Conservation (phyloP, 176 grass and related monocot species). For the Cenchrus purpureus region DNA sequence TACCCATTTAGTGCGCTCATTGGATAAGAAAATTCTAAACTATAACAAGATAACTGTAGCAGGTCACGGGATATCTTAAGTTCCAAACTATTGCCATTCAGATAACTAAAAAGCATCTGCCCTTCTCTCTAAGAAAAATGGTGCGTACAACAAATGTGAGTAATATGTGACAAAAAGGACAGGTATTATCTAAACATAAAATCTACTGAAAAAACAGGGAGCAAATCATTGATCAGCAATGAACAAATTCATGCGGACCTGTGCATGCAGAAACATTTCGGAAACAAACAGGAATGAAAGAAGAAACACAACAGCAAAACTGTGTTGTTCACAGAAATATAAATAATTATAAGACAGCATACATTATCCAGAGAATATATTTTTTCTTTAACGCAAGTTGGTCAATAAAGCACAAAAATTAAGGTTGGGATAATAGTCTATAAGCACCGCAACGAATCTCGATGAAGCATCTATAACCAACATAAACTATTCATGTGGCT, state of each 20-base stretch:
- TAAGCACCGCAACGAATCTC: slow-evolving; percentile 16
- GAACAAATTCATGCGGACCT: slow-evolving; percentile 22
- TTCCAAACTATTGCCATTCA: slow-evolving; percentile 11
- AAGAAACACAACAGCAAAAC: neutral
- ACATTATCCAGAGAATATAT: neutral
- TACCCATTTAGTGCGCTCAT: slow-evolving; percentile 20
- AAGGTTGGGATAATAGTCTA: slow-evolving; percentile 12
- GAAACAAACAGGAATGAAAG: neutral
- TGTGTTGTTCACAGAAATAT: neutral
- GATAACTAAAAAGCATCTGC: neutral
- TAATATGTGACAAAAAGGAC: neutral
- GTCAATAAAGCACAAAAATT: neutral
- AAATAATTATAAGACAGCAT: neutral
- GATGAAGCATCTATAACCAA: slow-evolving; percentile 31
- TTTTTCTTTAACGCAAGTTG: neutral
- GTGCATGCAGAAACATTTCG: neutral
- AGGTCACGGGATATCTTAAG: slow-evolving; percentile 28
- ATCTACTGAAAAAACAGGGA: neutral
- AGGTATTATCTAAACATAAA: neutral
- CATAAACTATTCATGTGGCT: slow-evolving; percentile 18
- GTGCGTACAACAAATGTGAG: neutral
- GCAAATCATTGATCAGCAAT: neutral
- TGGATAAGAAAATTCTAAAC: slow-evolving; percentile 33
- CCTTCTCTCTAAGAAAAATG: neutral
- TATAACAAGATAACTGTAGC: slow-evolving; percentile 19